These are phyloP conservation scores for Paratinospora sagittata DNA, from an alignment of 164 flowering plant species.

Conservation along the genomic window DNA sequence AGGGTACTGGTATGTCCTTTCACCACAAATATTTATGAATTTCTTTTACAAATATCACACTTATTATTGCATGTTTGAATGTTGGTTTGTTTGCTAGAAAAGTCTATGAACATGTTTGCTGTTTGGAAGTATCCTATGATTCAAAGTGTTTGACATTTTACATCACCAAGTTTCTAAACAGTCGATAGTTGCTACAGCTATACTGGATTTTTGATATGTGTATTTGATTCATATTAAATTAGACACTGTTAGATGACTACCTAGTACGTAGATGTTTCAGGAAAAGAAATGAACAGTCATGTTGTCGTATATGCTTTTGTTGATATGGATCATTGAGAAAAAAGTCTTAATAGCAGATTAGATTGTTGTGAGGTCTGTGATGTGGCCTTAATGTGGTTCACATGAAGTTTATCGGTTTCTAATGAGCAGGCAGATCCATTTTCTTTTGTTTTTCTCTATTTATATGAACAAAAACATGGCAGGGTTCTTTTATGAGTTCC, in stretches of 20 bases:
- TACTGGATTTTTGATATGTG: neutral
- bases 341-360: too few species aligned
- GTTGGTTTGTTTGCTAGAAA: neutral
- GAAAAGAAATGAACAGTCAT: neutral
- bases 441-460: too few species aligned
- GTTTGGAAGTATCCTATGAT: neutral
- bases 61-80: neutral
- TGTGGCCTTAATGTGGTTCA: too few species aligned
- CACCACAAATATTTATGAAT: neutral
- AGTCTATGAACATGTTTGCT: neutral
- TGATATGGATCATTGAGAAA: neutral
- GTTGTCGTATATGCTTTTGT: neutral
- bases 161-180: neutral
- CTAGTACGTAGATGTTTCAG: neutral
- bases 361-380: too few species aligned
- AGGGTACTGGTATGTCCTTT: constrained; percentile 45
- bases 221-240: too few species aligned
- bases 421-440: neutral
- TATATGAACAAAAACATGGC: too few species aligned
- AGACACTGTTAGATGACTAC: too few species aligned
- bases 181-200: neutral
- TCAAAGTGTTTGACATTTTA: neutral
- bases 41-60: neutral
- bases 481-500: too few species aligned
- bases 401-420: too few species aligned